Base-by-base conservation (phyloP, 2,329 filamentous ascomycete species). In the Emmonsia crescens region DNA sequence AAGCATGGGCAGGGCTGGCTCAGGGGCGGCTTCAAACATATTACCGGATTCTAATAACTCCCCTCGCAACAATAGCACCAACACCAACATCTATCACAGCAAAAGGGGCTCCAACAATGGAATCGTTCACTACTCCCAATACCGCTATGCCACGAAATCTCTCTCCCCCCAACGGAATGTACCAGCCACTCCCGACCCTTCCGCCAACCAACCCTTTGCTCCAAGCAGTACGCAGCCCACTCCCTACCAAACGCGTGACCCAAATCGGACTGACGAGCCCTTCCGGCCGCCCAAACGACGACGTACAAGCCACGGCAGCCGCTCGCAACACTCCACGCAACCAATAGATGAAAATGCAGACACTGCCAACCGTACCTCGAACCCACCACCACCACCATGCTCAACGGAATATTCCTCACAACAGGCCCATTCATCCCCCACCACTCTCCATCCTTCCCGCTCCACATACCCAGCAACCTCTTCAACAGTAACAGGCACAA, bases 1-100 rank as follows among this genome's bases (percentile, higher is more conserved):
- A 60, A 70, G 72, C 60, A 77, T 77, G 72, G 75, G 75, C 10
- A 72, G 74, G 2, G 61, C 64, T 40, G 62, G 65, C 24, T 49
- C 52, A 9, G 60, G 42, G 2, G 42, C 21, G 27, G 24, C 16
- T 38, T 21, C 48, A 10, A 57, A 42, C 36, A 60, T 62, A 58
- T 61, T 61, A n/a, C 44, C 59, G 1, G 59, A 60, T 33, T 31
- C 31, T 4, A 59, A 49, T 38, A 40, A n/a, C 57, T 36, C 57
- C 51, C 27, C 29, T 24, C 40, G 12, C 49, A 52, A n/a, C 27
- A 48, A 40, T 59, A 29, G 29, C 33, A 40, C 29, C 42, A 27
- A 38, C 10, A 24, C 10, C 46, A 59, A 42, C 31, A 2, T 24
- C 12, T 9, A 38, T 55, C 16, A 36, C 31, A 49, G 27, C 44